A percentile compares a stretch with the other conserved stretches of the same genome.
Conservation (phyloP, 495 filamentous ascomycete genomes). For the Penicillium antarcticum region DNA sequence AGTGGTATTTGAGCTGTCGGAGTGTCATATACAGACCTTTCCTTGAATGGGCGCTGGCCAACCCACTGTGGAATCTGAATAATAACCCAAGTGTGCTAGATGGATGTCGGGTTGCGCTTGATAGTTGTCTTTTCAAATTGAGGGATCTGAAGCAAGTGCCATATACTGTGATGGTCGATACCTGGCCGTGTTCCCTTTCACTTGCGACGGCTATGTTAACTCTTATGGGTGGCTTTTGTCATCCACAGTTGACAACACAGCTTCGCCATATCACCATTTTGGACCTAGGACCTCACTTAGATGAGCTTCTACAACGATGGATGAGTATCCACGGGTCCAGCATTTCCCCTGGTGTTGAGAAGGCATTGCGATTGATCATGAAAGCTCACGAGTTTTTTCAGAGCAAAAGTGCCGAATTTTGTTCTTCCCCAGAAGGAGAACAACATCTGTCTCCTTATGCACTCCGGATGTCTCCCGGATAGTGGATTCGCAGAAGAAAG, state of each 20-base stretch:
- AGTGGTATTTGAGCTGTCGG: slow-evolving; percentile 9
- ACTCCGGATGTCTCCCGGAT: slow-evolving; percentile 2
- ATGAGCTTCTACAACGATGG: slow-evolving; percentile 2
- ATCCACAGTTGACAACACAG: slow-evolving; percentile 3
- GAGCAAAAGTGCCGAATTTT: background rate
- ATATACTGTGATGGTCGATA: slow-evolving; percentile 9
- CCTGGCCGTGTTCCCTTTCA: slow-evolving; percentile 8
- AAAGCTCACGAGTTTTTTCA: slow-evolving; percentile 9
- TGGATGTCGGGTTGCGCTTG: slow-evolving; percentile 4
- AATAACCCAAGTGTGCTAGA: slow-evolving; percentile 3
- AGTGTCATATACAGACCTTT: slow-evolving; percentile 9
- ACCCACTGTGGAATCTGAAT: slow-evolving; percentile 4
- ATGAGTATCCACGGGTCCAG: slow-evolving; percentile 7
- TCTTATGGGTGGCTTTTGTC: slow-evolving; percentile 9
- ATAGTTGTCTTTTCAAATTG: slow-evolving; percentile 4
- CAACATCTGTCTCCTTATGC: background rate
- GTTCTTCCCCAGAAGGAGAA: background rate
- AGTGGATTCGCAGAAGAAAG: slow-evolving; percentile 9
- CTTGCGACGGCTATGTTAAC: slow-evolving; percentile 8
- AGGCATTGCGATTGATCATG: slow-evolving; percentile 2
- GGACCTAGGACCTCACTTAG: slow-evolving; percentile 3
- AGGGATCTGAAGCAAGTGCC: slow-evolving; percentile 3
- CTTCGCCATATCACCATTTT: background rate
- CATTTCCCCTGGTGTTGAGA: slow-evolving; percentile 7
- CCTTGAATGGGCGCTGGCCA: slow-evolving; percentile 8